phyloP scores from a whole-genome alignment of 106 monocot species.

The Gastrodia elata region DNA sequence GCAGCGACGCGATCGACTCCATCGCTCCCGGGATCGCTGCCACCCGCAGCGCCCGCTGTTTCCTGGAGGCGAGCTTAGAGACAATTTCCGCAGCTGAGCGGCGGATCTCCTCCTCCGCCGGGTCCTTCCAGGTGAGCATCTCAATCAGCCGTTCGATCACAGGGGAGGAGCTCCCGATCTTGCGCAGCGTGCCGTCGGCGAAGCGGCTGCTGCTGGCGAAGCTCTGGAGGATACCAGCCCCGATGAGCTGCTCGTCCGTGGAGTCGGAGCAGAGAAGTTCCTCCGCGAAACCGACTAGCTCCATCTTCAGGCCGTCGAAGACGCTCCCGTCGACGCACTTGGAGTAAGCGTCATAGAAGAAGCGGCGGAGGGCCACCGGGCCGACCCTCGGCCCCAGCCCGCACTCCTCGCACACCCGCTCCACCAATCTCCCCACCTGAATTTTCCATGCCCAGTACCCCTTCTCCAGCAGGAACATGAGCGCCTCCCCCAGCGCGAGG shows the following conservation, averaged over 20 bases:
- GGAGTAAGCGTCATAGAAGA: constrained; percentile 66
- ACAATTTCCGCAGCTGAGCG: constrained; percentile 35
- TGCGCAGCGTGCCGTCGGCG: constrained; percentile 36
- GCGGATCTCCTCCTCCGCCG: constrained; percentile 36
- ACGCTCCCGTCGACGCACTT: constrained; percentile 44
- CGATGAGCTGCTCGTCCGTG: constrained; percentile 54
- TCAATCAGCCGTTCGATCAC: constrained; percentile 50
- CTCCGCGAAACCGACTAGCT: constrained; percentile 42
- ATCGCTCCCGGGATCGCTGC: constrained; percentile 49
- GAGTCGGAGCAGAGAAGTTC: constrained; percentile 45
- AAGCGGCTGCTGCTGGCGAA: constrained; percentile 21
- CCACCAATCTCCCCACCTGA: constrained; percentile 15
- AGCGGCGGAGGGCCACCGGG: constrained; percentile 31
- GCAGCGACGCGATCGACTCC: constrained; percentile 53
- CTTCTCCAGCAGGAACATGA: constrained; percentile 50
- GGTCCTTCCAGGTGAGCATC: constrained; percentile 61
- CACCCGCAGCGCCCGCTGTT: constrained; percentile 38
- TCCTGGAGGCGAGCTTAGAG: constrained; percentile 40
- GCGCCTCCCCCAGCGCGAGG: constrained; percentile 38
- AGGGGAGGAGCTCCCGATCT: constrained; percentile 29
- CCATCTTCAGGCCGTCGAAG: constrained; percentile 65
- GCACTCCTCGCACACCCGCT: constrained; percentile 31
- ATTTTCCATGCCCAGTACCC: constrained; percentile 48
- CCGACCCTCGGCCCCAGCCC: constrained; percentile 16
- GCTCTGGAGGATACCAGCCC: constrained; percentile 35